Evolutionary conservation across 2,329 filamentous ascomycete species (phyloP), one percentile per base, ranked within the genome.

Genomic region (Periglandula ipomoeae): DNA sequence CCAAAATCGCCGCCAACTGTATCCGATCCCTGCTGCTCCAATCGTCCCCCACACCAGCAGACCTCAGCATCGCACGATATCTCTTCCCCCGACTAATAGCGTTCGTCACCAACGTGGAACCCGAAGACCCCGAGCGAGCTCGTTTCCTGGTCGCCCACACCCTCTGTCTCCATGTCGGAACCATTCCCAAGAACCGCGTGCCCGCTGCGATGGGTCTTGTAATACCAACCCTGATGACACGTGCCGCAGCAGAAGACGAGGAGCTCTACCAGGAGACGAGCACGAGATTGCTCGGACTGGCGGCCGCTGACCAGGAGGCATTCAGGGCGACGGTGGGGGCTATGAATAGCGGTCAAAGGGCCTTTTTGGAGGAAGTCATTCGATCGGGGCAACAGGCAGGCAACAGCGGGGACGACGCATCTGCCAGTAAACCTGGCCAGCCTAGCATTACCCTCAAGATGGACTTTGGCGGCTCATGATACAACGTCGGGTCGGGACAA

Each of bases 401-500:
- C 58, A 61, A 65, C 55, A 69, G 64, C 58, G 57, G 59, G 56
- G 62, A 60, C 61, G 69, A 71, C 57, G 65, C 62, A 48, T 59
- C 52, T 3, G 60, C 67, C 39, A 67, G 66, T 45, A 72, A 69
- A 50, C 69, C 72, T 50, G 76, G 70, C 24, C 81, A 80, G 65
- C 93, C 93, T 11, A 93, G 74, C 54, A 98, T 98, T 74, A 89
- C 89, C 47, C 68, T 98, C 61, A 93, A 94, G 76, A 94, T 97
- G 87, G 77, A 95, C 65, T 97, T 98, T 75, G 81, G 80, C 5
- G 69, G 70, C 39, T 65, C 58, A 58, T 48, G 43, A 41, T 38
- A 50, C 34, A 44, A 11, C 30, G 22, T 39, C 19, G 37, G 35
- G 34, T 23, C 38, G 34, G 46, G 19, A 41, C 19, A 47, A 6